Conservation (phyloP, 106 monocot genomes). For the Allium sativum region DNA sequence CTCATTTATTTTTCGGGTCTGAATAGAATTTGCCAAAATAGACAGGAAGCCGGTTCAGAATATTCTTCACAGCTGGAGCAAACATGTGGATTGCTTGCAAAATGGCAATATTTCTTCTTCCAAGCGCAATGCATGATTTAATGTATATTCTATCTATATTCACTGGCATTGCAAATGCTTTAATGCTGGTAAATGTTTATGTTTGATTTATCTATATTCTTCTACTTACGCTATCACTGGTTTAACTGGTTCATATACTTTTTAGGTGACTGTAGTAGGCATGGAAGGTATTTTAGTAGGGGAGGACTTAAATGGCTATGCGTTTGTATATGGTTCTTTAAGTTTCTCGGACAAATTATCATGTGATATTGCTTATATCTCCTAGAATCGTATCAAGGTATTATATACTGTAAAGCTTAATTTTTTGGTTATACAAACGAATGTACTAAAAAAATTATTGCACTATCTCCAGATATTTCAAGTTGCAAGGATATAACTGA, state of each 20-base stretch:
- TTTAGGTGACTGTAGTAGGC: constrained; percentile 65
- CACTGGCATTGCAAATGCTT: constrained; percentile 65
- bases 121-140: constrained; percentile 43
- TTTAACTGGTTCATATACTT: neutral
- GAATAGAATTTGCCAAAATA: no score
- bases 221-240: neutral
- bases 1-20: no score
- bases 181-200: constrained; percentile 55
- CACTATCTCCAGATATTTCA: no score
- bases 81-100: constrained; percentile 82
- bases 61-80: constrained; percentile 56
- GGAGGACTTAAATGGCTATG: constrained; percentile 60
- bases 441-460: no score
- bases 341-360: constrained; percentile 85
- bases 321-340: constrained; percentile 84
- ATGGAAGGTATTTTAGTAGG: constrained; percentile 82
- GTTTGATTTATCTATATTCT: neutral
- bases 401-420: no score
- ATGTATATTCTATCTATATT: constrained; percentile 62
- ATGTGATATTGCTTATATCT: constrained; percentile 69
- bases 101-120: constrained; percentile 67
- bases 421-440: no score
- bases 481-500: no score
- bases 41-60: constrained; percentile 56
- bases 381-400: constrained; percentile 77